Evolutionary conservation across 164 flowering plant species (phyloP), one percentile per base, ranked within the genome.

Genomic region (Macadamia integrifolia): DNA sequence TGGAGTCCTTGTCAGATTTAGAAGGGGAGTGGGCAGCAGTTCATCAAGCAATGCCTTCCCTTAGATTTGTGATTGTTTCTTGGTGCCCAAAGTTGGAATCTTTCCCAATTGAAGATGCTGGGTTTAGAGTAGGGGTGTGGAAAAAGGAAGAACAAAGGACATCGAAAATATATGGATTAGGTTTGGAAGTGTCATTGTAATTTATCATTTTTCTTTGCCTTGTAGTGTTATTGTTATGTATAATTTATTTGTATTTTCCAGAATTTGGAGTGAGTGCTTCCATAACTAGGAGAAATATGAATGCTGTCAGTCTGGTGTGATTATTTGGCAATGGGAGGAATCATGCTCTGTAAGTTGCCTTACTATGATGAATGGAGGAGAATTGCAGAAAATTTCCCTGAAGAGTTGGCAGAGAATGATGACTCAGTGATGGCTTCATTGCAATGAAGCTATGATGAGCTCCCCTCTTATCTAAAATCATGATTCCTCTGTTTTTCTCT

Each of bases 101-200:
- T 7, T 82, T 81, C 63, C 88, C 86, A 1, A 60, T 81, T 65
- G 82, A 80, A 56, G 84, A 77, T 44, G 66, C 68, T 43, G 86
- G 81, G 13, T 85, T 81, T 31, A 85, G 74, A 76, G 84, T 86
- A 1, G 88, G 80, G 14, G 70, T 78, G 1, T 85, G 88, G 88
- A 78, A 65, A 28, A 82, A 72, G 71, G 80, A 73, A 68, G 69
- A 74, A 13, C 68, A 29, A 30, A 71, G 61, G 42, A 69, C 60
- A 43, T 67, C 32, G 35, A 52, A 68, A 42, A 46, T 12, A 46
- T 8, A 46, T 8, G 13, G 50, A 46, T 46, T 11, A 46, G 13
- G 9, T 4, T 46, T 4, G 50, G 1, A 46, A 46, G 50, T 46
- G 13, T 46, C 50, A 46, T 46, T 46, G 9, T 46, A 46, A 11